Evolutionary conservation across 176 grass and related monocot genomes (phyloP).

Genomic region (Elaeis guineensis): DNA sequence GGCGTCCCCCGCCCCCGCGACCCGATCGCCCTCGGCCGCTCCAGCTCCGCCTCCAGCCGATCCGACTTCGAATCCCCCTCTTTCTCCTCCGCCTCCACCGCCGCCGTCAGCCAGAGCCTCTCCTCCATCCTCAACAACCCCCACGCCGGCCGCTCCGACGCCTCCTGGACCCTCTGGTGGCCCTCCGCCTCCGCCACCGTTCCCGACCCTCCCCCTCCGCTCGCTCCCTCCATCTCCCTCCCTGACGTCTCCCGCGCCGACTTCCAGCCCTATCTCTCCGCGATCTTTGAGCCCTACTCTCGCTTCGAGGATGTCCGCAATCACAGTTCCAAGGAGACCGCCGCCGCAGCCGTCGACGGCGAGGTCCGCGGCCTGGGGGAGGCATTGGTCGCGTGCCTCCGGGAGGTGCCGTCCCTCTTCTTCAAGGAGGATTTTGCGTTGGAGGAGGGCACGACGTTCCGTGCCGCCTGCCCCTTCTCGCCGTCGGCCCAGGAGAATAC

Average conservation of each 20-base stretch:
- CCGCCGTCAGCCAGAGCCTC: conserved; percentile 66
- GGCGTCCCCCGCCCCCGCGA: not conserved
- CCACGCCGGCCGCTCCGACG: conserved; percentile 47
- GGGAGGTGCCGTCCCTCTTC: conserved; percentile 83
- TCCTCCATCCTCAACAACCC: conserved; percentile 94
- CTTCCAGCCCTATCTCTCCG: conserved; percentile 61
- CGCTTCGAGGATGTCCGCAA: conserved; percentile 76
- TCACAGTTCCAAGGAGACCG: conserved; percentile 38
- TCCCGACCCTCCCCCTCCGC: conserved; percentile 12
- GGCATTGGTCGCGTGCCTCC: conserved; percentile 68
- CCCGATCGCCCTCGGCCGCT: conserved; percentile 32
- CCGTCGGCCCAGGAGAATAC: conserved; percentile 37
- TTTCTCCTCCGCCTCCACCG: conserved; percentile 1
- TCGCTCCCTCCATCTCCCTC: conserved; percentile 30
- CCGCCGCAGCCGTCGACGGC: conserved; percentile 27
- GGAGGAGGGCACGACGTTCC: conserved; percentile 87
- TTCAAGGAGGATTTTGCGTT: conserved; percentile 94
- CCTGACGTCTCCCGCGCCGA: conserved; percentile 56
- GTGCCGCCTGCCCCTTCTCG: conserved; percentile 64
- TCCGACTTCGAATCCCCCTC: conserved; percentile 36
- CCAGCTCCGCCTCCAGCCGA: conserved; percentile 17
- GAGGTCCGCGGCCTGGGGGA: conserved; percentile 29
- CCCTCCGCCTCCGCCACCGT: conserved; percentile 35
- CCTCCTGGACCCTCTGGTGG: conserved; percentile 69
- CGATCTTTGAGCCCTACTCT: conserved; percentile 58